Percentiles rank a stretch among this genome's conserved stretches.
Conservation (phyloP, 2,329 filamentous ascomycete species). For the Fusarium gaditjirri region DNA sequence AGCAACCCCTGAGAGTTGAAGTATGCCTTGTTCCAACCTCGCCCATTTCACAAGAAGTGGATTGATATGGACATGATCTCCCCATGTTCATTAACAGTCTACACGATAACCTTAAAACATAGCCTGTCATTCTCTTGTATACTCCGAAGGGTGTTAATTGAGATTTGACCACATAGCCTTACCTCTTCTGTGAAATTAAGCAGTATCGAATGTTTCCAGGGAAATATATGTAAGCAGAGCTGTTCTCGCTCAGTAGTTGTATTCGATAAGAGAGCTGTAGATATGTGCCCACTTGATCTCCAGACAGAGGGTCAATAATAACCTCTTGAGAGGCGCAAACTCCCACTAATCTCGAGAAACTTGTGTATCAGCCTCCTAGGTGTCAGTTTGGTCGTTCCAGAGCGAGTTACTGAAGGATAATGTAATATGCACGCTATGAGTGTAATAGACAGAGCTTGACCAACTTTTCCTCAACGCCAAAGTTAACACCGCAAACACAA, state of each 20-base stretch:
- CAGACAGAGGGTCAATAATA: neutral
- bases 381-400: neutral
- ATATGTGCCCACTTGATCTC: neutral
- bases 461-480: neutral
- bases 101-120: neutral
- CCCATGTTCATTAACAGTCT: neutral
- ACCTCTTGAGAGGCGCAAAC: neutral
- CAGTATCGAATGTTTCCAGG: neutral
- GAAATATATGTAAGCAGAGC: neutral
- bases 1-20: neutral
- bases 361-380: accelerated
- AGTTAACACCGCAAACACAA: neutral
- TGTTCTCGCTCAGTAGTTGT: neutral
- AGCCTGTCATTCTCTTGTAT: neutral
- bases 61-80: neutral
- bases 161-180: neutral
- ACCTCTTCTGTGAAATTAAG: neutral
- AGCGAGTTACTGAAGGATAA: neutral
- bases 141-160: neutral
- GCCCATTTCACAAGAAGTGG: neutral
- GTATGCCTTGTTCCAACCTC: neutral
- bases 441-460: neutral
- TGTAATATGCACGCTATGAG: neutral
- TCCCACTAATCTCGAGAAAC: neutral
- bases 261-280: neutral